phyloP scores from a whole-genome alignment of 2,329 filamentous ascomycete species.

The Coniochaeta pulveracea region DNA sequence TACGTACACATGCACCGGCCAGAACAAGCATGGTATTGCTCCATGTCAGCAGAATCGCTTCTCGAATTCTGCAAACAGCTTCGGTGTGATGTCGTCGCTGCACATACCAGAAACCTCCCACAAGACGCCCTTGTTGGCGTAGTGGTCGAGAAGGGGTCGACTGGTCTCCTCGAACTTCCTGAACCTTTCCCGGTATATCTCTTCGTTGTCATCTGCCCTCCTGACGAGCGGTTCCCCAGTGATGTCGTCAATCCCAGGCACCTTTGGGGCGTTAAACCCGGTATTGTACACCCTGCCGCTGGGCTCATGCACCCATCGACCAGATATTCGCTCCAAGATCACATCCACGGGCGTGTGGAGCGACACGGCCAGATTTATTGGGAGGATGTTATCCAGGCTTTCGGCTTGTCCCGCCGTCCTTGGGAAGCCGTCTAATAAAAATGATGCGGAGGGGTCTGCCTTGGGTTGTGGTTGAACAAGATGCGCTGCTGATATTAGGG shows the following conservation, averaged over 20 bases:
- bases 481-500: conserved; percentile 25
- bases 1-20: too few relatives aligned
- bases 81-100: conserved; percentile 92
- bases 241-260: conserved; percentile 73
- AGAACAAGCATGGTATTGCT: too few relatives aligned
- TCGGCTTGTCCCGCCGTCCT: conserved; percentile 72
- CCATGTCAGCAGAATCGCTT: conserved; percentile 52
- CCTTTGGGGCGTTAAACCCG: conserved; percentile 75
- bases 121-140: conserved; percentile 70
- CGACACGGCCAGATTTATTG: conserved; percentile 90
- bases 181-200: conserved; percentile 72
- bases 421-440: conserved; percentile 93
- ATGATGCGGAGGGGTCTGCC: conserved; percentile 69
- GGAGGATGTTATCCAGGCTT: conserved; percentile 68
- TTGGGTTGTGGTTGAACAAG: conserved; percentile 35
- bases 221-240: conserved; percentile 81
- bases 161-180: conserved; percentile 82
- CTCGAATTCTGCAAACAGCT: conserved; percentile 74
- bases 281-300: conserved; percentile 94
- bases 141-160: conserved; percentile 76
- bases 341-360: conserved; percentile 77
- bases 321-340: conserved; percentile 80
- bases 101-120: conserved; percentile 81
- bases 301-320: conserved; percentile 85
- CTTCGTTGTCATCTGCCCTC: conserved; percentile 74